Base-by-base conservation (phyloP, 768 basidiomycete species). In the Amanita rubescens region DNA sequence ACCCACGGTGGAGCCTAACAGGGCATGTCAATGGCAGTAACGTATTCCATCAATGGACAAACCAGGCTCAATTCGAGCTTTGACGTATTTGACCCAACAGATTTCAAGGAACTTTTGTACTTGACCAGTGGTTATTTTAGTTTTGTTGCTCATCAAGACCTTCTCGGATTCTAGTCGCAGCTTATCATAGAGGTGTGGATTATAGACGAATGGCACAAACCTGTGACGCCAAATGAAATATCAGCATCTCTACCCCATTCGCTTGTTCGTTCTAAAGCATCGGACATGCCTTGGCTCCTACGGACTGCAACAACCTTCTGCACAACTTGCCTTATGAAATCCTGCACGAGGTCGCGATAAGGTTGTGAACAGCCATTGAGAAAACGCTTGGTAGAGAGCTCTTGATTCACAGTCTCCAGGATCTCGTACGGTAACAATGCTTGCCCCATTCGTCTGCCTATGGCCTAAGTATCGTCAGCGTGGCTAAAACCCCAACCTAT, bases 21-120 rank as follows among this genome's bases (percentile, higher is more conserved):
- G 20, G 41, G 27, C 14, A 14, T 47, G 19, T 43, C 14, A 37
- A 38, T 38, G 20, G 12, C 24, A 43, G 22, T 20, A 5, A 11
- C 19, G 22, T 49, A n/a, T 22, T 19, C 44, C 24, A 15, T 4
- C 22, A 17, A 46, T n/a, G 5, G 19, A 51, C 53, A 19, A 49
- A 87, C 91, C 91, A 54, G 96, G 96, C 70, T 98, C 96, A 59
- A 98, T 95, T 62, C 94, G 90, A 7, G 96, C 93, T 67, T 88
- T 91, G 32, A 93, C 86, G 64, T 96, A 98, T 67, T 90, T 91
- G 15, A 82, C 82, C 84, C 91, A 87, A 64, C 91, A 94, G 35
- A 89, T 74, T n/a, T 87, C 76, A 37, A 98, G 71, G 78, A 98
- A 98, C 6, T 69, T 71, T 41, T 72, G 75, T 1, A 99, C 66